Evolutionary conservation across 768 basidiomycete species (phyloP), one percentile per base, ranked within the genome.

Genomic region (Boletales sp.): DNA sequence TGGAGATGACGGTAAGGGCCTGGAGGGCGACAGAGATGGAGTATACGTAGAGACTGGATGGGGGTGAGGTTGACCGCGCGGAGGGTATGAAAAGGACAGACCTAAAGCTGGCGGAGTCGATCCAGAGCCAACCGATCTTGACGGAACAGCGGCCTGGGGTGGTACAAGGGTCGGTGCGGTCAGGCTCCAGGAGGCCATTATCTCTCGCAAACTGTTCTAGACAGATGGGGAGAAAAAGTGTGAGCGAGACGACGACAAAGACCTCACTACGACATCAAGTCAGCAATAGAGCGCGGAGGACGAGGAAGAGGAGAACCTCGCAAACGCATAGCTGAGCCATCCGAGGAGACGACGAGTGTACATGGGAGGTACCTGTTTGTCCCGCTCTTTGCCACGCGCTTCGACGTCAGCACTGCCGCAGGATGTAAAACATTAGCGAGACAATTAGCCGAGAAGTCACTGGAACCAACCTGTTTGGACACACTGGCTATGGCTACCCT

Each of bases 41-140:
- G 67, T 92, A 89, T 29, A 86, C 79, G 63, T 95, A 94, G 32
- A 99, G 74, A 59, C 93, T 94, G 59, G 17, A 12, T 31, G 42
- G 56, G 4, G 21, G 21, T 21, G 21, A 21, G 21, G 21, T 21
- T 4, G 21, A 21, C 21, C 21, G 21, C 21, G 21, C 53, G 43
- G 35, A 30, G 13, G 15, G 9, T 10, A 35, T 35, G 35, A 39
- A 47, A 8, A 39, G 8, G 34, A 45, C 58, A 18, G 19, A 90
- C 92, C 91, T 94, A 66, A 93, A 95, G 62, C 91, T 93, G 2
- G 94, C 92, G 12, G 78, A 91, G 62, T 95, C 94, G 43, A 94
- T 80, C 92, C 92, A 95, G 2, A 74, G 52, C 81, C 91, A 91
- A 1, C 82, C 83, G 48, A 95, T 73, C 63, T 82, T 82, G 21